Conservation (phyloP, 768 basidiomycete species). For the Infundibulicybe gibba region DNA sequence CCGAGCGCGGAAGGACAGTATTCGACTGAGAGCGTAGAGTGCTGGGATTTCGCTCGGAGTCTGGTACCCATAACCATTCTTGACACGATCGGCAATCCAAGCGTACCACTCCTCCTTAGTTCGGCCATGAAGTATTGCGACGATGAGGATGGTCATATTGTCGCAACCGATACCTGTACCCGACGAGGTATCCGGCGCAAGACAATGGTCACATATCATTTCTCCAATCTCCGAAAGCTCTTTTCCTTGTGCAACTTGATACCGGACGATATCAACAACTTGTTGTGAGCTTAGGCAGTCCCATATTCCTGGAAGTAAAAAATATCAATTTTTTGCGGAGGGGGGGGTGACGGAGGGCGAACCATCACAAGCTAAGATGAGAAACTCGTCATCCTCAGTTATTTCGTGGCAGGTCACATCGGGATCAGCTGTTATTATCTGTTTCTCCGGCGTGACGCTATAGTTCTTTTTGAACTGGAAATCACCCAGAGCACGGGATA, state of each 20-base stretch:
- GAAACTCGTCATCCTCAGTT: slow-evolving; percentile 89
- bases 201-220: slow-evolving; percentile 86
- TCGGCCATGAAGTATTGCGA: slow-evolving; percentile 82
- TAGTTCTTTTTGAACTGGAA: slow-evolving; percentile 99
- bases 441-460: slow-evolving; percentile 74
- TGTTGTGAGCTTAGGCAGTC: slow-evolving; percentile 95
- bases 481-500: slow-evolving; percentile 94
- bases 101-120: slow-evolving; percentile 91
- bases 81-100: slow-evolving; percentile 84
- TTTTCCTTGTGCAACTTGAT: slow-evolving; percentile 75
- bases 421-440: slow-evolving; percentile 94
- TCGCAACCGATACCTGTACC: slow-evolving; percentile 96
- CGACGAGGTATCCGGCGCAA: slow-evolving; percentile 90
- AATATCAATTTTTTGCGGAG: slow-evolving; percentile 6
- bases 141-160: slow-evolving; percentile 96
- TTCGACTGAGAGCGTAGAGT: slow-evolving; percentile 64
- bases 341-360: slow-evolving; percentile 17
- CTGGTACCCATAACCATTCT: slow-evolving; percentile 66
- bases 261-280: slow-evolving; percentile 84
- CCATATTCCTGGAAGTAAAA: slow-evolving; percentile 88
- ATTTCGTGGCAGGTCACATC: slow-evolving; percentile 83
- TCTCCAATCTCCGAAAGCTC: slow-evolving; percentile 83
- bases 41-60: slow-evolving; percentile 78
- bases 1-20: slow-evolving; percentile 60
- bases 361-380: slow-evolving; percentile 98